Evolutionary conservation across 495 filamentous ascomycete species (phyloP).

Genomic region (Letharia lupina): DNA sequence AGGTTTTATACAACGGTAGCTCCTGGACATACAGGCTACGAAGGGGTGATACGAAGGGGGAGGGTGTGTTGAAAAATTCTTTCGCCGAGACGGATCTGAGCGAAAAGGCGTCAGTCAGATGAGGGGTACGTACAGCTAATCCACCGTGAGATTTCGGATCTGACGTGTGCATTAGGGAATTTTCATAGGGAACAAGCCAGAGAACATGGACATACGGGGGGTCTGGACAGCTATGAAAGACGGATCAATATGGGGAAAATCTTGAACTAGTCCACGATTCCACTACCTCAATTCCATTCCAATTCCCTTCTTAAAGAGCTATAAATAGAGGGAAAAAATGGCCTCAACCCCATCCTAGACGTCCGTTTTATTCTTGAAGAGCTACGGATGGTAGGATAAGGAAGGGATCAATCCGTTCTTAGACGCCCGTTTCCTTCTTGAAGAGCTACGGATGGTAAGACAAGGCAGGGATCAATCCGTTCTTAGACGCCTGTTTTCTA

Average conservation of each 20-base stretch:
- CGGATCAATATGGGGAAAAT: not conserved
- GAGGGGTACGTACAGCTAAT: not conserved
- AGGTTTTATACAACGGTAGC: accelerated
- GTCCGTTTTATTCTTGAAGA: too few relatives aligned
- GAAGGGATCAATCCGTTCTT: too few relatives aligned
- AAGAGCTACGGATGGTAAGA: too few relatives aligned
- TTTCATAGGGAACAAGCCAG: not conserved
- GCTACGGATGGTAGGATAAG: too few relatives aligned
- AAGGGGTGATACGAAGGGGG: not conserved
- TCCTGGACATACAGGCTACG: not conserved
- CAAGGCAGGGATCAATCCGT: too few relatives aligned
- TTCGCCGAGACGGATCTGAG: not conserved
- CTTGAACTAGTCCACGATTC: too few relatives aligned
- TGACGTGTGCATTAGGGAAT: not conserved
- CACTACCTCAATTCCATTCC: too few relatives aligned
- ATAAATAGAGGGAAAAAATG: too few relatives aligned
- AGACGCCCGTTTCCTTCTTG: too few relatives aligned
- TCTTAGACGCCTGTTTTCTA: too few relatives aligned
- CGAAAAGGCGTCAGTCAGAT: not conserved
- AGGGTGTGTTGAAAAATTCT: not conserved
- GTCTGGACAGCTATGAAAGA: not conserved
- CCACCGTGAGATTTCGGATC: not conserved
- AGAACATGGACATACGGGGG: not conserved
- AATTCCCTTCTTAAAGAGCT: too few relatives aligned
- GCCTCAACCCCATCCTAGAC: too few relatives aligned